A percentile compares a stretch with the other conserved stretches of the same genome.
Evolutionary conservation across 306 rosid species (phyloP).

Genomic region (Pyrus communis): DNA sequence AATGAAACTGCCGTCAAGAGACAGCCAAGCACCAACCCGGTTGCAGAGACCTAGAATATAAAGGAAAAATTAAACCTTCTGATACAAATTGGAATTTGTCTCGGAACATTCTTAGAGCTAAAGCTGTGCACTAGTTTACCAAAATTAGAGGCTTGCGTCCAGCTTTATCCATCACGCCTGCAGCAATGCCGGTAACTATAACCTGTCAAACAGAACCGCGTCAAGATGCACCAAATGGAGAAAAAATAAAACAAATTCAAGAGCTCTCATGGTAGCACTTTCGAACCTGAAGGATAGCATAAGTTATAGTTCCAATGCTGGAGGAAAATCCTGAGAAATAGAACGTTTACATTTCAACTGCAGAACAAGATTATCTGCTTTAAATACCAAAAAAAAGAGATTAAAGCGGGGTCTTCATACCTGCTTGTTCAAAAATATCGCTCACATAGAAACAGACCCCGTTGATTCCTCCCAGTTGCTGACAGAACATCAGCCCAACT

Average conservation of each 20-base stretch:
- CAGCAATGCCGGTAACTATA: slow-evolving; percentile 55
- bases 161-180: slow-evolving; percentile 50
- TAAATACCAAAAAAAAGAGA: not conserved
- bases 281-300: slow-evolving; percentile 69
- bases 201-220: slow-evolving; percentile 34
- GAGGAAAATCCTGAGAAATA: slow-evolving; percentile 56
- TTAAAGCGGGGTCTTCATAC: slow-evolving; percentile 22
- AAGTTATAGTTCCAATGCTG: slow-evolving; percentile 45
- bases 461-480: slow-evolving; percentile 92
- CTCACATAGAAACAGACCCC: slow-evolving; percentile 68
- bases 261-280: slow-evolving; percentile 6
- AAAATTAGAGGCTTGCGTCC: slow-evolving; percentile 84
- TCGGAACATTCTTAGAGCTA: slow-evolving; percentile 2
- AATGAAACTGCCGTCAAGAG: slow-evolving; percentile 56
- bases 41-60: slow-evolving; percentile 47
- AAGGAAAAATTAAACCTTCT: slow-evolving; percentile 4
- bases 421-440: slow-evolving; percentile 75
- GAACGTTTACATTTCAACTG: not conserved
- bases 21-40: slow-evolving; percentile 65
- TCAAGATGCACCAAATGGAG: not conserved
- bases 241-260: not conserved
- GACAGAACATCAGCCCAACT: slow-evolving; percentile 82
- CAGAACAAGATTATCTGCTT: not conserved
- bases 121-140: slow-evolving; percentile 27
- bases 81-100: not conserved